Base-by-base conservation (phyloP, 140 eudicot species). In the Eryngium alpinum region DNA sequence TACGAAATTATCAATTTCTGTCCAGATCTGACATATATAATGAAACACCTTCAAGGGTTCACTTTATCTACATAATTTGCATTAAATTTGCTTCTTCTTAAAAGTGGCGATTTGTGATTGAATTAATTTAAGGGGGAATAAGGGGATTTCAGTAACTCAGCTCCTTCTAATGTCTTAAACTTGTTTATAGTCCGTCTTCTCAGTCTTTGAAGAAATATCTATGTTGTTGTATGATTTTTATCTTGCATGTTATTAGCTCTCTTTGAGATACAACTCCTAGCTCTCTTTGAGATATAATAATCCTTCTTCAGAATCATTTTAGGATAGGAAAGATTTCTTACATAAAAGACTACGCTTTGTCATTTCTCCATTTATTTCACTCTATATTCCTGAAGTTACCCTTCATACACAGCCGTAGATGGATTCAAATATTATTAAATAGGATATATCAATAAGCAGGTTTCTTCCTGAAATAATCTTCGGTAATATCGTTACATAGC, bases 381-480 rank as follows among this genome's bases (percentile, higher is more conserved):
- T 22, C 43, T 16, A 46, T 14, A 32, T 34, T 17, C 19, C 34
- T n/a, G 62, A 24, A n/a, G 22, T 19, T 21, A 27, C 11, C 24
- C 22, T 76, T 0, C 28, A 51, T 21, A 29, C 56, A 22, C 2
- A 34, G 46, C 13, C 0, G 44, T 24, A 49, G 33, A 80, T 80
- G 83, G 63, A 70, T 27, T 27, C 51, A 16, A 59, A 9, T 49
- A 24, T 22, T 9, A 11, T 24, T 67, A 46, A 50, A 5, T 52
- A 66, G 59, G 66, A 59, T 18, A 25, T 67, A 66, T 67, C 67
- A 19, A 19, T 56, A 22, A 67, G 56, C 60, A 80, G 60, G 53
- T 19, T 16, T 17, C 77, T 80, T 19, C 65, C 83, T 44, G 83
- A 66, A 22, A 22, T 27, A 34, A 70, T 80, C 49, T 65, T 49